Percentiles rank a stretch among this genome's conserved stretches.
Evolutionary conservation across 306 rosid species (phyloP).

Genomic region (Quercus parvula): DNA sequence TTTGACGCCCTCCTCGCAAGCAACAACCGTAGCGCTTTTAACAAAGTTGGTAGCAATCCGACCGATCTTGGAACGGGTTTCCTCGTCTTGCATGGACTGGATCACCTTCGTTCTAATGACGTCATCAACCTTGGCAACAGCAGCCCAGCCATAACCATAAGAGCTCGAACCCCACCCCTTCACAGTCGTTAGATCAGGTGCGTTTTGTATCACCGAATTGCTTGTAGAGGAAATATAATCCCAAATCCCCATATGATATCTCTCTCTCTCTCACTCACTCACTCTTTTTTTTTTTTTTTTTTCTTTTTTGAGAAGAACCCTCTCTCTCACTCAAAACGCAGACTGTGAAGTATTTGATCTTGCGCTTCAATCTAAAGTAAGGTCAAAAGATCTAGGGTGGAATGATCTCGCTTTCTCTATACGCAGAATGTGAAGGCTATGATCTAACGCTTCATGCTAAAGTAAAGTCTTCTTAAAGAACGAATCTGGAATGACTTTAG

Average conservation of each 20-base stretch:
- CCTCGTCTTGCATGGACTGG: neutral
- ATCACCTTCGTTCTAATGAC: neutral
- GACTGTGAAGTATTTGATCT: too few species aligned
- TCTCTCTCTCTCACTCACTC: neutral
- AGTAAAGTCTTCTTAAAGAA: too few species aligned
- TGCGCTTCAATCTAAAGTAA: too few species aligned
- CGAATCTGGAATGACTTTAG: too few species aligned
- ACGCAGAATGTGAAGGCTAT: neutral
- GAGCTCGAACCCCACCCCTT: neutral
- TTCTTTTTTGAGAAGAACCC: too few species aligned
- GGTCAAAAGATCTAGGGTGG: too few species aligned
- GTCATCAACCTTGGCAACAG: neutral
- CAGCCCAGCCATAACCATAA: neutral
- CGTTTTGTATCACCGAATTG: neutral
- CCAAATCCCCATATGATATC: neutral
- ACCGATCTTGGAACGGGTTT: neutral
- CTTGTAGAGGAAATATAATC: neutral
- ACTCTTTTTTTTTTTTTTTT: too few species aligned
- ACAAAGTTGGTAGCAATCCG: neutral
- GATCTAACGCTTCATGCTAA: too few species aligned
- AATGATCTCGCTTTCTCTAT: too few species aligned
- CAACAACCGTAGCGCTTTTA: neutral
- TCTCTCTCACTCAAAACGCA: too few species aligned
- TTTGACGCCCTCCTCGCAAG: slow-evolving; percentile 3
- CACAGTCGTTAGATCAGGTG: slow-evolving; percentile 1